Base-by-base conservation (phyloP, 306 rosid species). In the Cicer bijugum region DNA sequence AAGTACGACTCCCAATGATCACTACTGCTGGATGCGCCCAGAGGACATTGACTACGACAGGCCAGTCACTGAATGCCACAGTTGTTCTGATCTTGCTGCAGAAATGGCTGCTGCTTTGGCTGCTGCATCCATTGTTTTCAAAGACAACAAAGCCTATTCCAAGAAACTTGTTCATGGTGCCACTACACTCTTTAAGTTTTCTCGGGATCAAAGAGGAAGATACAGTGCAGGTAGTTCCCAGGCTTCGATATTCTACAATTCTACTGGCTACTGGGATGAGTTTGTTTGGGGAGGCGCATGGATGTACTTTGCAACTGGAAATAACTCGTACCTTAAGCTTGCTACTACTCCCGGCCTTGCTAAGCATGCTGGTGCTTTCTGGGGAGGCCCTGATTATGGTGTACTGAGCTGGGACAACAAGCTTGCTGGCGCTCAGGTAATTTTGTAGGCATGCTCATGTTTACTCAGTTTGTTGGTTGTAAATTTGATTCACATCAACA, bases 81-180 rank as follows among this genome's bases (percentile, higher is more conserved):
- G 85, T 50, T 90, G 97, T 80, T 86, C 91, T 0, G 99, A 95
- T 82, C 99, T 95, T 67, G 97, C 89, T 5, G 96, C 96, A 0
- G 99, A 95, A 84, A 95, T 95, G 97, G 92, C 99, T 37, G 97
- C 99, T 20, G 90, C 99, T 53, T 76, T 95, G 45, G 99, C 99
- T 64, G 63, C 99, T 37, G 96, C 97, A 11, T 91, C 99, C 69
- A 95, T 95, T 78, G 99, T 95, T 77, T 95, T 95, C 82, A 95
- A 95, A 78, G 99, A 95, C 86, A 95, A 95, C 73, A 95, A 90
- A 84, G 99, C 88, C 45, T 95, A 95, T 80, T 91, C 97, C 0
- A 92, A 90, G 90, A 95, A 95, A 80, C 96, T 95, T 45, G 97
- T 95, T 73, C 99, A 91, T 52, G 99, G 99, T 20, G 99, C 99